These are phyloP conservation scores for Scedosporium boydii DNA, from an alignment of 2,329 filamentous ascomycete species.

Conservation along the genomic window DNA sequence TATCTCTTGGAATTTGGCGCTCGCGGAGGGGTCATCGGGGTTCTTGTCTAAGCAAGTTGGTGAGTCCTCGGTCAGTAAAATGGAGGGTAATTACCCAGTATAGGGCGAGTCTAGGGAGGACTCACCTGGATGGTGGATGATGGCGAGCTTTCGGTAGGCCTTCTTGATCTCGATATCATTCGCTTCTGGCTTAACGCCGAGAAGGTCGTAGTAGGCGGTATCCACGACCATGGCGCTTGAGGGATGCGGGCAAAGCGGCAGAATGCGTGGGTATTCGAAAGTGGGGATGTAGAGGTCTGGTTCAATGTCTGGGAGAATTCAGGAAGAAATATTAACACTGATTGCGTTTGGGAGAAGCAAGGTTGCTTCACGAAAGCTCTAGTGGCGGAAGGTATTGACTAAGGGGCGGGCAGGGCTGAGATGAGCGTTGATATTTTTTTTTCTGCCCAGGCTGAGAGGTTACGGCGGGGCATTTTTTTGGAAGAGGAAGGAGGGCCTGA, in stretches of 20 bases:
- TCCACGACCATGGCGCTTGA: conserved; percentile 65
- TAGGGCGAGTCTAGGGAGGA: conserved; percentile 6
- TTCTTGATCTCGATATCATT: conserved; percentile 94
- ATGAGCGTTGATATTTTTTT: conserved; percentile 1
- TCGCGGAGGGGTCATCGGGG: conserved; percentile 86
- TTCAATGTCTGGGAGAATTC: neutral
- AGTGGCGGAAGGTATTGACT: too few species aligned
- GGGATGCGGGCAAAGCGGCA: neutral
- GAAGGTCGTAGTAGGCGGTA: conserved; percentile 77
- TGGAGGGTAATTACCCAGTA: neutral
- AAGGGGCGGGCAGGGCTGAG: neutral
- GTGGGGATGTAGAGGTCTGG: too few species aligned
- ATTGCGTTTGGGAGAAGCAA: neutral
- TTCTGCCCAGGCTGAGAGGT: neutral
- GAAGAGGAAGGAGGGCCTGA: neutral
- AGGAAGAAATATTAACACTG: neutral
- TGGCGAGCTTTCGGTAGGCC: conserved; percentile 89
- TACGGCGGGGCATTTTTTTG: neutral
- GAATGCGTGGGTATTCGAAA: neutral
- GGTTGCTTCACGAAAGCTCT: neutral
- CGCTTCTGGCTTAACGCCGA: conserved; percentile 76
- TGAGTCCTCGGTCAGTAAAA: conserved; percentile 2
- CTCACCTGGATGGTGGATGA: conserved; percentile 80
- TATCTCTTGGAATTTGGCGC: conserved; percentile 88
- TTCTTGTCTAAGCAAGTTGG: conserved; percentile 67